Conservation (phyloP, 2,329 filamentous ascomycete species). For the Fusarium fujikuroi region DNA sequence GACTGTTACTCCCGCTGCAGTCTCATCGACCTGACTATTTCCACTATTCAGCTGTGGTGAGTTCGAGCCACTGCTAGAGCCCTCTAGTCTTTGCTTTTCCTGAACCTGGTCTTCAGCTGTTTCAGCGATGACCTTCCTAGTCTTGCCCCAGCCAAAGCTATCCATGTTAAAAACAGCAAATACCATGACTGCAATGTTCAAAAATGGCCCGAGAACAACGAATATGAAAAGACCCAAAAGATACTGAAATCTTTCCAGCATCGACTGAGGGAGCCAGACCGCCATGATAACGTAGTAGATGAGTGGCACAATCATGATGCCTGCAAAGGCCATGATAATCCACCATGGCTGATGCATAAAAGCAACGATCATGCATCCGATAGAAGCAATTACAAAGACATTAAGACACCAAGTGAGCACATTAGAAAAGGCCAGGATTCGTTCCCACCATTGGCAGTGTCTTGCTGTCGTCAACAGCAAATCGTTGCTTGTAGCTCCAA, state of each 20-base stretch:
- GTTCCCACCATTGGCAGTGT: slow-evolving; percentile 42
- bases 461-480: slow-evolving; percentile 31
- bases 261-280: slow-evolving; percentile 38
- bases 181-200: slow-evolving; percentile 43
- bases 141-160: slow-evolving; percentile 45
- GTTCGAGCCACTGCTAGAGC: not conserved
- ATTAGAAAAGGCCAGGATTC: slow-evolving; percentile 40
- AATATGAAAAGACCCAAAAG: slow-evolving; percentile 37
- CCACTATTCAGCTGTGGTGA: not conserved
- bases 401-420: slow-evolving; percentile 41
- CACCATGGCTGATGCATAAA: slow-evolving; percentile 43
- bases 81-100: slow-evolving; percentile 4
- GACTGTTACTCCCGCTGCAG: not conserved
- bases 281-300: slow-evolving; percentile 41
- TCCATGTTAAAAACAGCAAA: slow-evolving; percentile 45
- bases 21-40: not conserved
- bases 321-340: slow-evolving; percentile 42
- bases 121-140: slow-evolving; percentile 34
- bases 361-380: slow-evolving; percentile 44
- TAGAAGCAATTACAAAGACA: slow-evolving; percentile 43
- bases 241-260: slow-evolving; percentile 38
- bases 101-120: not conserved
- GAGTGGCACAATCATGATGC: slow-evolving; percentile 42
- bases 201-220: slow-evolving; percentile 38
- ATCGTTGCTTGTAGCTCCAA: slow-evolving; percentile 43